Evolutionary conservation across 2,329 filamentous ascomycete genomes (phyloP).

Genomic region (Epichloe sylvatica): DNA sequence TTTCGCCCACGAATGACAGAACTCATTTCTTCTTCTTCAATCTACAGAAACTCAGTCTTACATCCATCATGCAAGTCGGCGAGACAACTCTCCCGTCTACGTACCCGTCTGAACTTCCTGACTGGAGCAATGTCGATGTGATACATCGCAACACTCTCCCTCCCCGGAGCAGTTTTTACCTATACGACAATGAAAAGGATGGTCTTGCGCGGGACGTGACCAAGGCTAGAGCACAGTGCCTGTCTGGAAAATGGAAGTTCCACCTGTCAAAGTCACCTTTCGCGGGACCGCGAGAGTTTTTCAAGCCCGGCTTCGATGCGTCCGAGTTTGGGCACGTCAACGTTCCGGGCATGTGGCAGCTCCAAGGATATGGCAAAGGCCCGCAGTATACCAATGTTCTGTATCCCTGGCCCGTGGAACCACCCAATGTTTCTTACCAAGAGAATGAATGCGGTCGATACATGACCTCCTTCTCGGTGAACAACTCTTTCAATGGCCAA

Average conservation of each 20-base stretch:
- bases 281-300: slow-evolving; percentile 29
- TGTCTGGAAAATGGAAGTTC: slow-evolving; percentile 44
- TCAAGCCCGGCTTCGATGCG: slow-evolving; percentile 22
- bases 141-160: slow-evolving; percentile 46
- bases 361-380: slow-evolving; percentile 47
- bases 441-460: slow-evolving; percentile 56
- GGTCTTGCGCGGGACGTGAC: slow-evolving; percentile 29
- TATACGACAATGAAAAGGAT: slow-evolving; percentile 34
- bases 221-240: slow-evolving; percentile 25
- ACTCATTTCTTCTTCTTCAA: background rate
- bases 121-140: slow-evolving; percentile 48
- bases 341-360: slow-evolving; percentile 59
- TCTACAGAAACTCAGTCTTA: background rate
- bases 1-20: too few species aligned
- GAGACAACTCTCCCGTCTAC: background rate
- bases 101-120: slow-evolving; percentile 21
- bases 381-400: slow-evolving; percentile 59
- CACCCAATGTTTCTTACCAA: slow-evolving; percentile 48
- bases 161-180: slow-evolving; percentile 39
- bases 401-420: slow-evolving; percentile 53
- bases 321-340: slow-evolving; percentile 27
- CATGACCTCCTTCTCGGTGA: slow-evolving; percentile 40
- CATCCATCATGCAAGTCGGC: background rate
- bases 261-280: slow-evolving; percentile 32
- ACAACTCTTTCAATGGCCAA: slow-evolving; percentile 28